These are phyloP conservation scores for Pythium phragmiticola DNA, from an alignment of 352 stramenopile species.

Conservation along the genomic window DNA sequence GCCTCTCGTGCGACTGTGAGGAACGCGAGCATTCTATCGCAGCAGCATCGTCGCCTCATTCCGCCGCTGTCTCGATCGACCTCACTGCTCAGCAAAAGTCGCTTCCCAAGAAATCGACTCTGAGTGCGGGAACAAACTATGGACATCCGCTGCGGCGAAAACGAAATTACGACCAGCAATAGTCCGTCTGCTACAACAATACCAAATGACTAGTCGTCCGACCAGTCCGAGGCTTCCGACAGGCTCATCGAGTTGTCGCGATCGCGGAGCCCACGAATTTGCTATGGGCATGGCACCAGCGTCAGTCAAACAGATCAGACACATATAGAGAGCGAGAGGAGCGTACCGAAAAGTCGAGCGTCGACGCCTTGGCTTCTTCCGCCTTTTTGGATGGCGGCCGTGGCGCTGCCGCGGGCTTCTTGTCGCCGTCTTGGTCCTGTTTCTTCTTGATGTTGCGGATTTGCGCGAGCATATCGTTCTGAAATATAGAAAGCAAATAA, in stretches of 20 bases:
- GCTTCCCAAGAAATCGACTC: constrained; percentile 9
- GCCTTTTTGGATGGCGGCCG: constrained; percentile 36
- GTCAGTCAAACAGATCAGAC: not conserved
- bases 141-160: constrained; percentile 28
- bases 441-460: constrained; percentile 86
- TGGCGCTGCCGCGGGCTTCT: constrained; percentile 11
- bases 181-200: not conserved
- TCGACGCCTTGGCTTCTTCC: constrained; percentile 52
- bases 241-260: constrained; percentile 76
- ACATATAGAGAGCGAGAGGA: not conserved
- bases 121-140: constrained; percentile 20
- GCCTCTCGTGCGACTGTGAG: constrained; percentile 55
- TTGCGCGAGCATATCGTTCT: constrained; percentile 76
- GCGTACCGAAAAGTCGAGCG: constrained; percentile 56
- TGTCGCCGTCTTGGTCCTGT: constrained; percentile 45
- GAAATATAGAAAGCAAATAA: not conserved
- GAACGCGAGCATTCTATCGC: constrained; percentile 4
- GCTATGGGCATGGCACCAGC: constrained; percentile 30
- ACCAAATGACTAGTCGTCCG: constrained; percentile 49
- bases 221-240: constrained; percentile 87
- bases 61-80: not conserved
- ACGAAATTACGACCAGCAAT: constrained; percentile 26
- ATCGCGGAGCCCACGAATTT: constrained; percentile 83
- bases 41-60: not conserved
- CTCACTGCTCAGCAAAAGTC: not conserved